Base-by-base conservation (phyloP, 495 filamentous ascomycete species). In the Xanthoparmelia taractica region DNA sequence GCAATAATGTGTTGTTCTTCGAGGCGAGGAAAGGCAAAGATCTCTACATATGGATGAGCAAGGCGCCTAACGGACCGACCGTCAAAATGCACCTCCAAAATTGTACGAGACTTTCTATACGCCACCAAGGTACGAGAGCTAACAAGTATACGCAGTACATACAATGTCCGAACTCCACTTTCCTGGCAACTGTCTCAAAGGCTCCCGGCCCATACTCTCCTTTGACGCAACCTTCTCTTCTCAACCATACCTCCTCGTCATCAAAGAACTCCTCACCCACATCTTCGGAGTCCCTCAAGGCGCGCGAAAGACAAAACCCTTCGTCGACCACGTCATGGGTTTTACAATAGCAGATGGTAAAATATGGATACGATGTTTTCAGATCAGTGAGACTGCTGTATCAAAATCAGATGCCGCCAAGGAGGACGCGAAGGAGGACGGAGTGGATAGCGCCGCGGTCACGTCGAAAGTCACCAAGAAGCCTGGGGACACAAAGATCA, bases 1-100 rank as follows among this genome's bases (percentile, higher is more conserved):
- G 93, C 84, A 99, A 99, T 77, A 94, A 97, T 74, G 86, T 97
- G 58, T 81, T 96, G 65, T 99, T 96, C 77, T 94, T 97, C 73
- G 94, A 98, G 77, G 94, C 92, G 60, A 80, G 91, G 65, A 98
- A 97, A 76, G 91, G 90, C 43, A 87, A 95, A 73, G 94, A 97
- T 80, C 77, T 95, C 40, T 98, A 96, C 73, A 81, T 93, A 52
- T 96, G 93, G 93, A 82, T 97, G 71, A 84, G 88, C 75, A 95
- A 95, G 71, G 87, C 91, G 4, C 94, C 94, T 12, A 99, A 99
- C 72, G 94, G 94, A 0, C 94, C 93, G 8, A 96, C 92, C 0
- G 83, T 96, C 65, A 97, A 96, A 78, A 78, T 90, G 67, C 87
- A 92, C 66, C 72, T 87, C 23, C 89, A 92, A 70, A 91, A 91